Evolutionary conservation across 768 basidiomycete species (phyloP).

Genomic region (Boletus eberwhitei): DNA sequence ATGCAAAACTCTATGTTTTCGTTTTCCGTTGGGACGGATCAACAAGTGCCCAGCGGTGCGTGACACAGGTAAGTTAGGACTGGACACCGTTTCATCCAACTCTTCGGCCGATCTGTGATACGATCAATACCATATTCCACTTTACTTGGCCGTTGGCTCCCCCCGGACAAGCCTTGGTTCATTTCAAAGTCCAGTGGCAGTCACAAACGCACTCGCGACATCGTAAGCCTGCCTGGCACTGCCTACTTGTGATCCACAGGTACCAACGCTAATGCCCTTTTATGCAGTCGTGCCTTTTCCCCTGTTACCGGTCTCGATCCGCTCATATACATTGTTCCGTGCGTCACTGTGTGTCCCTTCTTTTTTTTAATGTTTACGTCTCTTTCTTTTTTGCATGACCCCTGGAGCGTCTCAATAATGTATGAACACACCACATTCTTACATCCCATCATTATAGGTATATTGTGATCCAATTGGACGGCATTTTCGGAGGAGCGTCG

Average conservation of each 20-base stretch:
- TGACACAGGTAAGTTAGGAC: too few relatives aligned
- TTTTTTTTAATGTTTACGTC: neutral
- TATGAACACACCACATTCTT: neutral
- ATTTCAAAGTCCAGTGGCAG: neutral
- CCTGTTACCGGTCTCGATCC: neutral
- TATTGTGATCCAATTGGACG: too few relatives aligned
- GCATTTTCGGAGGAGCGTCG: neutral
- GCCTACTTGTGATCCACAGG: neutral
- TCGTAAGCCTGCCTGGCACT: neutral
- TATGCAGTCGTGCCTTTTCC: neutral
- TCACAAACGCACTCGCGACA: neutral
- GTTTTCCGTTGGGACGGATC: neutral
- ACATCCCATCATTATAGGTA: neutral
- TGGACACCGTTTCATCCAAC: too few relatives aligned
- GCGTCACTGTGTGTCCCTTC: neutral
- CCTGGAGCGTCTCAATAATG: too few relatives aligned
- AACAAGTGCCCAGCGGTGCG: too few relatives aligned
- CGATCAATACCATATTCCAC: neutral
- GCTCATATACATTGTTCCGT: neutral
- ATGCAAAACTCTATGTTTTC: too few relatives aligned
- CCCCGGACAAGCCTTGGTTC: neutral
- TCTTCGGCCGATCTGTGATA: neutral
- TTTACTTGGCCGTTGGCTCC: neutral
- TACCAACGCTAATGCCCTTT: neutral
- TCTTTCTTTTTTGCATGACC: neutral